Base-by-base conservation (phyloP, 148 eudicot genomes). In the Fallopia convolvulus region DNA sequence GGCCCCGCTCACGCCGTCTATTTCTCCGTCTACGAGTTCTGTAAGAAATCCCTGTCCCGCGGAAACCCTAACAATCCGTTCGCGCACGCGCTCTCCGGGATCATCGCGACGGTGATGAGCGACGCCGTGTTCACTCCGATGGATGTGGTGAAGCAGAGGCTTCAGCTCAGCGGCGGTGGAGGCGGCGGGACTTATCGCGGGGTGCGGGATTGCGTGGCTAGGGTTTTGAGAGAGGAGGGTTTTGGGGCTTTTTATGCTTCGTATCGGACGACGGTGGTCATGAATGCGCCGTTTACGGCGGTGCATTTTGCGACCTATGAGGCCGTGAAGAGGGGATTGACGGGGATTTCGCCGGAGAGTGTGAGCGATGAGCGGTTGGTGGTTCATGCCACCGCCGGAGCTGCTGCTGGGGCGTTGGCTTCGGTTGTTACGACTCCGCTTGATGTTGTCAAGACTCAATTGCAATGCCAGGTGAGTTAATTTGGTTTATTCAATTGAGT, bases 1-100 rank as follows among this genome's bases (percentile, higher is more conserved):
- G 98, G 98, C 3, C 98, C 98, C 4, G 98, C 98, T 12, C 98
- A 94, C 81, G 97, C 98, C 4, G 97, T 89, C 3, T 92, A 94
- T 65, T 94, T 92, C 82, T 89, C 97, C 0, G 89, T 89, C 1
- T 94, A 94, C 49, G 98, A 94, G 82, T n/a, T 82, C 2, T 91
- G 90, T 42, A 94, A 94, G 81, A 83, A 92, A 80, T 8, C 79
- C 0, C 82, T 94, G 0, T 80, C 90, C 0, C 76, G 82, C 1
- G 89, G 84, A 0, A 84, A 87, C 63, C 85, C 86, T 1, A 84
- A 91, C 20, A 86, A 91, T 46, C 80, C 83, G 20, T 32, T 78
- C 6, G 97, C 89, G 0, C 97, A 95, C 56, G 97, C 99, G 0
- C 83, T 39, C 1, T 80, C 99, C 0, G 99, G 97, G 36, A 94